Conservation (phyloP, 441 rosid genomes). For the Manihot esculenta region DNA sequence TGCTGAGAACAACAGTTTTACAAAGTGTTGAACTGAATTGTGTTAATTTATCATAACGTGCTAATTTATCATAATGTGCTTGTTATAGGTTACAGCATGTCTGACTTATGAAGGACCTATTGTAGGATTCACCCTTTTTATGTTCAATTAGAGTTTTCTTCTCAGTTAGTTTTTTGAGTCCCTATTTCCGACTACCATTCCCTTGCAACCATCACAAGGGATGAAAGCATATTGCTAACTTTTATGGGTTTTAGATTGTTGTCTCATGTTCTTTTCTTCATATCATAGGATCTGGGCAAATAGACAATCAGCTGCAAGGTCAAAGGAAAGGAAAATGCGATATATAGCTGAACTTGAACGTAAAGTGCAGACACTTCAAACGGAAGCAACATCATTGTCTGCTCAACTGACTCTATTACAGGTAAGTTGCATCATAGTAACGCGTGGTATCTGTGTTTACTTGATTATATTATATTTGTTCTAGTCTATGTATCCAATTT, state of each 20-base stretch:
- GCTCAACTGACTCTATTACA: slow-evolving; percentile 91
- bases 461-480: background rate
- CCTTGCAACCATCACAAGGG: background rate
- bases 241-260: background rate
- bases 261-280: slow-evolving; percentile 8
- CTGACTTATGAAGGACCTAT: background rate
- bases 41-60: background rate
- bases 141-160: background rate
- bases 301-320: slow-evolving; percentile 99
- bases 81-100: background rate
- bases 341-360: slow-evolving; percentile 97
- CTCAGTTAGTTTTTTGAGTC: background rate
- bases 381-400: slow-evolving; percentile 93
- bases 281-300: slow-evolving; percentile 91
- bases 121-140: background rate
- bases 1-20: background rate
- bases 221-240: too few species aligned
- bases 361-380: slow-evolving; percentile 95
- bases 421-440: slow-evolving; percentile 39
- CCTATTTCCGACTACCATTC: too few species aligned
- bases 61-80: too few species aligned
- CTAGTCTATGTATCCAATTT: slow-evolving; percentile 5
- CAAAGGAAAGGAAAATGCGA: slow-evolving; percentile 98
- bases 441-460: background rate
- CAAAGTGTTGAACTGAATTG: background rate